Conservation (phyloP, 345 rosid genomes). For the Linum lewisii region DNA sequence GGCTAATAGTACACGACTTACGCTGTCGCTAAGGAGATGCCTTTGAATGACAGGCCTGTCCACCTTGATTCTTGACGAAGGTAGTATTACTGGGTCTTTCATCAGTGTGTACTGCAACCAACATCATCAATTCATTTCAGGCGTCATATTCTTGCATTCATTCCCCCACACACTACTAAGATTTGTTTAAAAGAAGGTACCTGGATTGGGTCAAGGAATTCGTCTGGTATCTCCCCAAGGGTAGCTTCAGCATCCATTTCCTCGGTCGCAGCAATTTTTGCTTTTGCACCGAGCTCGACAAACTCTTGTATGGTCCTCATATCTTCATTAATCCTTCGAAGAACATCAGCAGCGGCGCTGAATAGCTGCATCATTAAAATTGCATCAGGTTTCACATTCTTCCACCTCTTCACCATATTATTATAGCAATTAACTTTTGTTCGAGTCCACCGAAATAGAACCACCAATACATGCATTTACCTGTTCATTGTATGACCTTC, state of each 20-base stretch:
- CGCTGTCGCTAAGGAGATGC: slow-evolving; percentile 93
- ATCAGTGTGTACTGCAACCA: slow-evolving; percentile 66
- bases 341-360: slow-evolving; percentile 77
- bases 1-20: slow-evolving; percentile 17
- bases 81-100: slow-evolving; percentile 99
- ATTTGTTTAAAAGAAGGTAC: slow-evolving; percentile 20
- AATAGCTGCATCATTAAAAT: slow-evolving; percentile 49
- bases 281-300: slow-evolving; percentile 65
- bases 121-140: background rate
- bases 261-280: slow-evolving; percentile 85
- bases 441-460: no score
- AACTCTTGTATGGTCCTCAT: slow-evolving; percentile 61
- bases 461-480: slow-evolving; percentile 20
- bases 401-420: background rate
- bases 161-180: no score
- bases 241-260: slow-evolving; percentile 94
- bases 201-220: slow-evolving; percentile 97
- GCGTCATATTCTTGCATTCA: background rate
- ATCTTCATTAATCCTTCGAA: slow-evolving; percentile 73
- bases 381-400: slow-evolving; percentile 11
- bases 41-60: slow-evolving; percentile 93
- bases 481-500: slow-evolving; percentile 93
- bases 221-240: slow-evolving; percentile 95
- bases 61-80: slow-evolving; percentile 76
- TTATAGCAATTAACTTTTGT: background rate